Evolutionary conservation across 192 early-diverging fungal genomes (phyloP).

Genomic region (Lobosporangium transversale): DNA sequence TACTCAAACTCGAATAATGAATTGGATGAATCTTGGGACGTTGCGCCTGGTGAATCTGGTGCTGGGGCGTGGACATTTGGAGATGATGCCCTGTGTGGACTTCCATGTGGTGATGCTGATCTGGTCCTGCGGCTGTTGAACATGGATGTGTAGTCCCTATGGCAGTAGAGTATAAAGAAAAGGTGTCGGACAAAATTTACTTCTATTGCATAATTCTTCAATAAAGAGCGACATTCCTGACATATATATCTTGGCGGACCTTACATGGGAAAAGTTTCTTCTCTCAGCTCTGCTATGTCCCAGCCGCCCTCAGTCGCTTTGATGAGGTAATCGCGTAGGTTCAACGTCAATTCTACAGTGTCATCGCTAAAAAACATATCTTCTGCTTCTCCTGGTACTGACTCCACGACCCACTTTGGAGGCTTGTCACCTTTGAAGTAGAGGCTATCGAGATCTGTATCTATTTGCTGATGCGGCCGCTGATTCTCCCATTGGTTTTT

Average conservation of each 20-base stretch:
- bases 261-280: constrained; percentile 38
- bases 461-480: constrained; percentile 6
- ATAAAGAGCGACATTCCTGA: too few relatives aligned
- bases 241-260: neutral
- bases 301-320: constrained; percentile 28
- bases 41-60: constrained; percentile 23
- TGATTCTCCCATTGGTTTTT: too few relatives aligned
- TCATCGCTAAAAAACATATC: constrained; percentile 44
- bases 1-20: constrained; percentile 34
- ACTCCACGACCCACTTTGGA: constrained; percentile 33
- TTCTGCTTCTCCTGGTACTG: constrained; percentile 6
- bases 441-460: constrained; percentile 17
- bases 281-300: constrained; percentile 38
- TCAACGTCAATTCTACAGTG: constrained; percentile 28
- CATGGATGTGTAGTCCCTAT: constrained; percentile 15
- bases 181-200: too few relatives aligned
- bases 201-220: too few relatives aligned
- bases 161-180: too few relatives aligned
- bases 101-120: constrained; percentile 29
- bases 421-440: constrained; percentile 27
- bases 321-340: constrained; percentile 31
- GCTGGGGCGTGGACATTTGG: constrained; percentile 2
- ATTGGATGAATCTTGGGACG: constrained; percentile 21
- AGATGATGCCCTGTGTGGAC: constrained; percentile 16
- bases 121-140: constrained; percentile 20